Evolutionary conservation across 2,329 filamentous ascomycete species (phyloP), one percentile per base, ranked within the genome.

Genomic region (Zasmidium cellare): DNA sequence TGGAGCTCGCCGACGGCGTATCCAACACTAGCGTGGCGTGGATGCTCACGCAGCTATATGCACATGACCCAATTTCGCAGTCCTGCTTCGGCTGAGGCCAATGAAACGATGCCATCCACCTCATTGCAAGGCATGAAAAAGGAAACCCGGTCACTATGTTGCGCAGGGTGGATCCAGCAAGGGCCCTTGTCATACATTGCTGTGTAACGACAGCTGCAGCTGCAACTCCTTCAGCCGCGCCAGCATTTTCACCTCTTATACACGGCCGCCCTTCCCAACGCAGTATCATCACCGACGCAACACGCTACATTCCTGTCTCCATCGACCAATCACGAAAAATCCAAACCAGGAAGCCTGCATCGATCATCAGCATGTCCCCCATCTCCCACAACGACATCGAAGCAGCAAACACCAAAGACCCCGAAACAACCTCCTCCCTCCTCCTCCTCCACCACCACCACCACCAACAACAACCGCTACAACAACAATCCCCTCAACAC

Each of bases 1-100:
- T 66, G 49, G 54, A 52, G n/a, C 54, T 65, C 52, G 56, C 56
- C 11, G 58, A 61, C 16, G 62, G 62, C 11, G 55, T 65, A 6
- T 45, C 38, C 0, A 56, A 60, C 19, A 31, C 20, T 20, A 49
- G 31, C 38, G 58, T 66, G 35, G 62, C 58, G 18, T 41, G 52
- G 51, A 47, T 64, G 28, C 44, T 65, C 38, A 59, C 64, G 28
- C 49, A 52, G 35, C 53, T 61, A 11, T 59, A 57, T 48, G 52
- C 52, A 28, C 44, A 48, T 25, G 52, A 54, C 2, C 52, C 52
- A 7, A 22, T 12, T 19, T 12, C 14, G 19, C 7, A 31, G 28
- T 7, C 28, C 14, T 41, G 35, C 16, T 41, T 41, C 3, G 35
- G 16, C 35, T 41, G 35, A 9, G 35, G n/a, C n/a, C n/a, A n/a